Evolutionary conservation across 305 asterid genomes (phyloP).

Genomic region (Fraxinus ornus): DNA sequence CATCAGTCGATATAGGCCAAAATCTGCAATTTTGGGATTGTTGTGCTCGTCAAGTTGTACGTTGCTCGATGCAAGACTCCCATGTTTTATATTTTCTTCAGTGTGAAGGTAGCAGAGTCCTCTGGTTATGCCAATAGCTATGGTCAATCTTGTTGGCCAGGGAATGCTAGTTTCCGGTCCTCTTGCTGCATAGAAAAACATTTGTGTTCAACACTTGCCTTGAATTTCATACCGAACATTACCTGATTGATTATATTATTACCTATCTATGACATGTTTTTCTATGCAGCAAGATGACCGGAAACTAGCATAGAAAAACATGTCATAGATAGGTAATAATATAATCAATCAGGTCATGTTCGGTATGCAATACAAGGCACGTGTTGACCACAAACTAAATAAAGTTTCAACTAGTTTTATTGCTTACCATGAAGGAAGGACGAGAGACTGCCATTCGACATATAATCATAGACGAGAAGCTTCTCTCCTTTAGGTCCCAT

Average conservation of each 20-base stretch:
- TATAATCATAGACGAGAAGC: constrained; percentile 54
- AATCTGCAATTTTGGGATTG: constrained; percentile 51
- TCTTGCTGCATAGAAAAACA: constrained; percentile 51
- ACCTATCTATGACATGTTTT: too few species aligned
- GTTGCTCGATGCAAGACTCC: constrained; percentile 54
- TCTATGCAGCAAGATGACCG: too few species aligned
- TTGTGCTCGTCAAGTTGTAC: constrained; percentile 39
- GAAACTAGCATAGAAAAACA: background rate
- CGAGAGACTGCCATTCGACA: constrained; percentile 48
- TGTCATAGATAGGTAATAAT: background rate
- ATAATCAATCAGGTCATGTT: background rate
- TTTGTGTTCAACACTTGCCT: too few species aligned
- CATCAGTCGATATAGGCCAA: constrained; percentile 65
- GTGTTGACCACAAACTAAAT: background rate
- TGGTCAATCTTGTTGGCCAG: constrained; percentile 73
- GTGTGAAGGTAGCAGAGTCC: constrained; percentile 69
- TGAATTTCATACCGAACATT: too few species aligned
- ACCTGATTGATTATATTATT: too few species aligned
- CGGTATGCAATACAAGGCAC: background rate
- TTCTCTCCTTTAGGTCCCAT: constrained; percentile 60
- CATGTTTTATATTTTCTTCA: constrained; percentile 59
- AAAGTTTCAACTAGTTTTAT: background rate
- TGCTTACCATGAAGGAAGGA: constrained; percentile 52
- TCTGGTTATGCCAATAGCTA: constrained; percentile 63
- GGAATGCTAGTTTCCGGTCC: constrained; percentile 77